These are phyloP conservation scores for Grigorovia yakushimaensis DNA, from an alignment of 805 yeast genomes.

Conservation along the genomic window DNA sequence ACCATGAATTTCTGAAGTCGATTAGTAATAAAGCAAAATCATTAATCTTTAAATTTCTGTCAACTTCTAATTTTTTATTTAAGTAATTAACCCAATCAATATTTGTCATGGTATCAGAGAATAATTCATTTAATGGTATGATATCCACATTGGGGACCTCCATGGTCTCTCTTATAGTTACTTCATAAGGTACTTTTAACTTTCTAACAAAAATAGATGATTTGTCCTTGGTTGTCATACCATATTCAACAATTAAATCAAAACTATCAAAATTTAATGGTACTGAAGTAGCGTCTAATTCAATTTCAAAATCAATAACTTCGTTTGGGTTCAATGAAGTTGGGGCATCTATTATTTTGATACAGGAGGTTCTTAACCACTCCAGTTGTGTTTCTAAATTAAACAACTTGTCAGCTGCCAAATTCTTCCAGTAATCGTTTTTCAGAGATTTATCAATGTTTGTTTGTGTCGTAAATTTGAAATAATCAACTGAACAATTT, in stretches of 20 bases:
- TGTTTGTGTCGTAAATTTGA: constrained; percentile 15
- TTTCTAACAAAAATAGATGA: constrained; percentile 17
- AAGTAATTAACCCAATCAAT: constrained; percentile 25
- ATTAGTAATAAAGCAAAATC: constrained; percentile 57
- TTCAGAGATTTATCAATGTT: constrained; percentile 19
- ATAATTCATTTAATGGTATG: constrained; percentile 40
- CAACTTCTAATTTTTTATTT: constrained; percentile 5
- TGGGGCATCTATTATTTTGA: constrained; percentile 15
- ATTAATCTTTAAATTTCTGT: constrained; percentile 26
- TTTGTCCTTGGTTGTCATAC: constrained; percentile 13
- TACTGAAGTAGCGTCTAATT: constrained; percentile 16
- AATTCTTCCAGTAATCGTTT: constrained; percentile 23
- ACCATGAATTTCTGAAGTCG: constrained; percentile 79
- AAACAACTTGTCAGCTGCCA: constrained; percentile 21
- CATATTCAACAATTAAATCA: constrained; percentile 22
- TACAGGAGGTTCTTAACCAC: constrained; percentile 15
- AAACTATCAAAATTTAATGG: constrained; percentile 18
- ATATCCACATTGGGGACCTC: constrained; percentile 66
- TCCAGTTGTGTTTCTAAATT: constrained; percentile 19
- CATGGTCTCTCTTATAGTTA: constrained; percentile 43
- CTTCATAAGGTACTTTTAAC: constrained; percentile 18
- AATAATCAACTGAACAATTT: constrained; percentile 17
- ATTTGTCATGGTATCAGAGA: constrained; percentile 13
- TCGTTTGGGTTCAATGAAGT: constrained; percentile 17
- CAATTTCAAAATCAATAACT: constrained; percentile 14